A percentile compares a stretch with the other conserved stretches of the same genome.
phyloP scores from a whole-genome alignment of 371 early-diverging fungal species.

The Mortierella sp. region DNA sequence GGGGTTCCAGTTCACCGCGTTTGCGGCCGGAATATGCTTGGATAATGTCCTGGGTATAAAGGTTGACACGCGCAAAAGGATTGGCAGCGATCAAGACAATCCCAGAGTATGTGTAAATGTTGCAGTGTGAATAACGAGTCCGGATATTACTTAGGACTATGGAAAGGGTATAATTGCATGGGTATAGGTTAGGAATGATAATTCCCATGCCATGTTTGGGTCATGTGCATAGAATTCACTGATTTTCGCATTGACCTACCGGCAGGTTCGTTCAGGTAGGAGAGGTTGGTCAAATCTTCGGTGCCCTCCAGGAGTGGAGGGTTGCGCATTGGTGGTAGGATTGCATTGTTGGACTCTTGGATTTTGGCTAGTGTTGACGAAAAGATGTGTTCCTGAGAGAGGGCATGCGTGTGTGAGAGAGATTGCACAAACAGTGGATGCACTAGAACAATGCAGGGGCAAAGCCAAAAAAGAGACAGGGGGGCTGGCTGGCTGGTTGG shows the following conservation, averaged over 20 bases:
- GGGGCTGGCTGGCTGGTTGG: no score
- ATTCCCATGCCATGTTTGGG: no score
- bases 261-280: constrained; percentile 90
- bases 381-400: constrained; percentile 65
- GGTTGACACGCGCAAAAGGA: constrained; percentile 90
- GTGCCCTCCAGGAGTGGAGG: constrained; percentile 88
- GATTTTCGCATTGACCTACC: constrained; percentile 61
- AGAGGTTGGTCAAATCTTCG: constrained; percentile 91
- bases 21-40: constrained; percentile 92
- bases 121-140: constrained; percentile 85
- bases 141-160: constrained; percentile 87
- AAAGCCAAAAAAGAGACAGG: background rate
- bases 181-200: no score
- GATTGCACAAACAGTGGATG: background rate
- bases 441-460: background rate
- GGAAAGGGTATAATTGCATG: no score
- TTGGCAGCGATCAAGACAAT: constrained; percentile 98
- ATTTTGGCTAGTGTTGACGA: constrained; percentile 76
- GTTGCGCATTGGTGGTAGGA: constrained; percentile 89
- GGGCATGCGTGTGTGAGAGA: background rate
- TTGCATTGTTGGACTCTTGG: constrained; percentile 66
- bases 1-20: constrained; percentile 96
- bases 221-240: background rate
- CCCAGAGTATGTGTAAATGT: constrained; percentile 98
- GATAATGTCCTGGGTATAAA: constrained; percentile 90